A percentile compares a stretch with the other conserved stretches of the same genome.
Conservation (phyloP, 2,329 filamentous ascomycete genomes). For the Penicillium rolfsii region DNA sequence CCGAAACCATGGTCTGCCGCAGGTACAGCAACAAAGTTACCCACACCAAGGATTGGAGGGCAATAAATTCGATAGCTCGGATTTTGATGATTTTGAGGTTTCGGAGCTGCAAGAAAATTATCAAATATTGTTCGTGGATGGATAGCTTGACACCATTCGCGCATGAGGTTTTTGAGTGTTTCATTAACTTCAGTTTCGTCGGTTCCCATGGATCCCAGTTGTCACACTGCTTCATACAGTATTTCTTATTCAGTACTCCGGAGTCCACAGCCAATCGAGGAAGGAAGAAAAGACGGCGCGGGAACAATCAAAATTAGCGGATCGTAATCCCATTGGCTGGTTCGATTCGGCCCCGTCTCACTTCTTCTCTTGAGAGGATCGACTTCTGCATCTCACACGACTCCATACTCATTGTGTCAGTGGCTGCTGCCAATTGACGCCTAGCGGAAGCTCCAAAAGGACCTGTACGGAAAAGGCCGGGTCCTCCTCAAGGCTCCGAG, state of each 20-base stretch:
- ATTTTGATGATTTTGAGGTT: neutral
- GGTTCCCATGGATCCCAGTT: neutral
- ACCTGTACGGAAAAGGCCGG: neutral
- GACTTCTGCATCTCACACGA: neutral
- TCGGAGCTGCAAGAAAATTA: neutral
- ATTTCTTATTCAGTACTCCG: neutral
- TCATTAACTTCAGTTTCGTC: neutral
- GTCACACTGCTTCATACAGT: neutral
- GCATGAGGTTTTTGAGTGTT: neutral
- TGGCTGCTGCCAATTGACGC: conserved; percentile 13
- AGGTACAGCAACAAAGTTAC: neutral
- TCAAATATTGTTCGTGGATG: neutral
- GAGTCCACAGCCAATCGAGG: neutral
- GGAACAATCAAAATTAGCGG: neutral
- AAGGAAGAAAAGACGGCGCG: neutral
- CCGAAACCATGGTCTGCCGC: conserved; percentile 7
- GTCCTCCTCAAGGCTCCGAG: neutral
- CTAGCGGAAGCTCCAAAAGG: neutral
- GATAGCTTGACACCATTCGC: neutral
- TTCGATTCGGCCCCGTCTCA: neutral
- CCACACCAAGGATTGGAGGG: neutral
- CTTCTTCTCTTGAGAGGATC: neutral
- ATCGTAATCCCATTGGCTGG: neutral
- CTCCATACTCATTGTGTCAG: conserved; percentile 12
- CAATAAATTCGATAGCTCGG: neutral